Conservation (phyloP, 2,329 filamentous ascomycete genomes). For the Lanzia echinophila region DNA sequence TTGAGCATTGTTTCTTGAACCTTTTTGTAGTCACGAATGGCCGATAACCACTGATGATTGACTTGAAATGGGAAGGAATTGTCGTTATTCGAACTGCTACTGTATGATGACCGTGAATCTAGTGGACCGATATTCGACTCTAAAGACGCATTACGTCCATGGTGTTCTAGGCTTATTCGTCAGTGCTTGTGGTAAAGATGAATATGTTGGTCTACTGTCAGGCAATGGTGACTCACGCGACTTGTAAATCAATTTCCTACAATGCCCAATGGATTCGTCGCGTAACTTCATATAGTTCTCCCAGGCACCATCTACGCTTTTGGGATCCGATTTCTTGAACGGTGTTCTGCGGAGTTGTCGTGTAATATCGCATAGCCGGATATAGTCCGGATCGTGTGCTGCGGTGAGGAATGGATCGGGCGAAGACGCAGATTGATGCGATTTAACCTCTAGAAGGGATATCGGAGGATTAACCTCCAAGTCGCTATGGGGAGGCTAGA, state of each 20-base stretch:
- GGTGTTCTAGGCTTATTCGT: slow-evolving; percentile 13
- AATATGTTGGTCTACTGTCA: not conserved
- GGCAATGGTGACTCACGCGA: slow-evolving; percentile 29
- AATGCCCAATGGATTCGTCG: slow-evolving; percentile 37
- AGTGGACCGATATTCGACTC: slow-evolving; percentile 19
- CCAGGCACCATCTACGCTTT: slow-evolving; percentile 38
- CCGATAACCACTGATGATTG: slow-evolving; percentile 31
- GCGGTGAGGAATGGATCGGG: slow-evolving; percentile 22
- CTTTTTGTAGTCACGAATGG: slow-evolving; percentile 40
- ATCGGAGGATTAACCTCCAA: slow-evolving; percentile 18
- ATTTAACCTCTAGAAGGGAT: slow-evolving; percentile 18
- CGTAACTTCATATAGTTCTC: slow-evolving; percentile 39
- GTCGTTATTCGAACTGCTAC: slow-evolving; percentile 25
- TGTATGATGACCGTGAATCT: slow-evolving; percentile 20
- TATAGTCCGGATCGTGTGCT: slow-evolving; percentile 24
- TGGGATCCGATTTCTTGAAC: slow-evolving; percentile 16
- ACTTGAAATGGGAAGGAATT: slow-evolving; percentile 18
- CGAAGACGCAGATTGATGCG: slow-evolving; percentile 18
- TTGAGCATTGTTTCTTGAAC: slow-evolving; percentile 38
- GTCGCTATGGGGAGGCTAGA: slow-evolving; percentile 16
- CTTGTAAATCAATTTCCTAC: slow-evolving; percentile 36
- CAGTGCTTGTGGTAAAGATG: not conserved
- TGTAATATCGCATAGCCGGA: slow-evolving; percentile 27
- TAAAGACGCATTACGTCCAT: slow-evolving; percentile 18
- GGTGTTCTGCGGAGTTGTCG: slow-evolving; percentile 20